A percentile compares a stretch with the other conserved stretches of the same genome.
phyloP scores from a whole-genome alignment of 2,329 filamentous ascomycete species.

The Colletotrichum lupini region DNA sequence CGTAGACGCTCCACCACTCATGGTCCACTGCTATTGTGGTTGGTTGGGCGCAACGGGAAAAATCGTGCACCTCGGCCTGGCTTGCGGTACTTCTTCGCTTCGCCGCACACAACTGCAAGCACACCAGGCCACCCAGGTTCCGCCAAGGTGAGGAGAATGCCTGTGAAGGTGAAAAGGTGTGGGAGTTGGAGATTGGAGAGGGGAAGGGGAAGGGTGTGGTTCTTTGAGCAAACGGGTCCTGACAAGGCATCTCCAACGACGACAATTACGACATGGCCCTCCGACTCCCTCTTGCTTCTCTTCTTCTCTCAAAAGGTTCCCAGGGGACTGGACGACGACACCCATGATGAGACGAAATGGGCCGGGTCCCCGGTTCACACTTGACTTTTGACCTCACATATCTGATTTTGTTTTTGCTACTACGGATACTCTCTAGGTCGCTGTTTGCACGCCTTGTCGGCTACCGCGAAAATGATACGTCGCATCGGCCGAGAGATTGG shows the following conservation, averaged over 20 bases:
- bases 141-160: slow-evolving; percentile 1
- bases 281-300: background rate
- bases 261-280: background rate
- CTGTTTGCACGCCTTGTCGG: slow-evolving; percentile 10
- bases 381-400: background rate
- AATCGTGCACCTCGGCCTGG: background rate
- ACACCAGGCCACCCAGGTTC: background rate
- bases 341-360: slow-evolving; percentile 26
- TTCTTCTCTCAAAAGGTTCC: background rate
- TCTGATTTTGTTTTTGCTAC: background rate
- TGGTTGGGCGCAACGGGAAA: background rate
- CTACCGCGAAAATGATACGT: slow-evolving; percentile 10
- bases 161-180: background rate
- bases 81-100: slow-evolving; percentile 10
- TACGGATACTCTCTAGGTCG: background rate
- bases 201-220: background rate
- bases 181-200: slow-evolving; percentile 5
- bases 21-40: background rate
- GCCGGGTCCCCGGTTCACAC: slow-evolving; percentile 14
- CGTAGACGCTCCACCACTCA: background rate
- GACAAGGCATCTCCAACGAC: background rate
- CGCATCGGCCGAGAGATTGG: slow-evolving; percentile 15
- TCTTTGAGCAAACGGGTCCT: background rate
- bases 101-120: background rate
- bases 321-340: slow-evolving; percentile 5